Evolutionary conservation across 2,329 filamentous ascomycete species (phyloP), one percentile per base, ranked within the genome.

Genomic region (Helicocarpus griseus): DNA sequence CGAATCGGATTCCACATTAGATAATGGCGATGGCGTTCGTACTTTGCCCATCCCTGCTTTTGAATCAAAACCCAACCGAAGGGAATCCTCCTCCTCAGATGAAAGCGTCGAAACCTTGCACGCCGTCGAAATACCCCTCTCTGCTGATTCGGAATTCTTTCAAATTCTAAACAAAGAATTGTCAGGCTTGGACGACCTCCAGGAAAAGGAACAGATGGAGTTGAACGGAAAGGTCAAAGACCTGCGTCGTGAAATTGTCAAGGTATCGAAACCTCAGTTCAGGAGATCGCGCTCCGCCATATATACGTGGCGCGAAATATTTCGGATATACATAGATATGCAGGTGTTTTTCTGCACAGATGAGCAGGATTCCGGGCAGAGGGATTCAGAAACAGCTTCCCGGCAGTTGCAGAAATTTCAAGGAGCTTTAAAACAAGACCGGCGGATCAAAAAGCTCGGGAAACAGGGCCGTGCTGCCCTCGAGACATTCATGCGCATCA

Each of bases 81-180:
- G 31, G 6, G 19, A 22, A 35, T 24, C 31, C 13, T 8, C 11
- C 6, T 17, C 21, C 4, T 11, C 19, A 22, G 29, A 35, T 26
- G 21, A 57, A 51, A 36, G 22, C 36, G n/a, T 57, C 57, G n/a
- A 54, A 58, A 5, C 43, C 54, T 7, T 24, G 33, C 67, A 71
- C 22, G 69, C 67, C 53, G 73, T 94, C n/a, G 83, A 90, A 63
- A 79, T 95, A 5, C 85, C 87, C 17, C 72, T 95, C 2, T 80
- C 81, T 1, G 87, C 87, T 22, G 88, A 93, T 61, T 77, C 78
- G 19, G 81, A 89, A 62, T 95, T 95, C 67, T 94, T 95, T 66
- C 77, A 81, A 26, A 80, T 86, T 38, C 77, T 95, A 6, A 82
- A 86, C 60, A 78, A 74, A 40, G 86, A 91, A 62, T 77, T 94